Conservation (phyloP, 164 flowering plant species). For the Annona cherimola region DNA sequence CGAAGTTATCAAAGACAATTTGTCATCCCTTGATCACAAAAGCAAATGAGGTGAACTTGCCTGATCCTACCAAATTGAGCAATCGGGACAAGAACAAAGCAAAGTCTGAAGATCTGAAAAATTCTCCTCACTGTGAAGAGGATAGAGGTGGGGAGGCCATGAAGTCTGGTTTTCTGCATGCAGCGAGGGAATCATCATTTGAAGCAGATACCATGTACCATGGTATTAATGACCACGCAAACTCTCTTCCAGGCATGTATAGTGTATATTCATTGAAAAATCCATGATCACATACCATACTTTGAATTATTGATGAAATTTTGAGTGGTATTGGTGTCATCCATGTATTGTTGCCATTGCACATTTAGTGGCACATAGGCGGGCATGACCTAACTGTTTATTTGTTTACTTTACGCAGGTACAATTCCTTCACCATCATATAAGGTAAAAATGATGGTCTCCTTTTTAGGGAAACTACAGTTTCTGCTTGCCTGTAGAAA, state of each 20-base stretch:
- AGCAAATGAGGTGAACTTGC: slow-evolving; percentile 29
- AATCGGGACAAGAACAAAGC: slow-evolving; percentile 22
- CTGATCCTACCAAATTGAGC: slow-evolving; percentile 24
- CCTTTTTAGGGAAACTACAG: background rate
- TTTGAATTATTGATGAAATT: too few species aligned
- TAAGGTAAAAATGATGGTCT: slow-evolving; percentile 34
- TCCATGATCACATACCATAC: background rate
- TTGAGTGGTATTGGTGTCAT: background rate
- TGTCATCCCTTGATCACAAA: slow-evolving; percentile 40
- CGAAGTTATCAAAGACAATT: slow-evolving; percentile 44
- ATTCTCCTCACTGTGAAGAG: slow-evolving; percentile 34
- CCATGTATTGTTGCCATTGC: background rate
- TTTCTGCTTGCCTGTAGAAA: too few species aligned
- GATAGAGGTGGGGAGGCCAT: slow-evolving; percentile 23
- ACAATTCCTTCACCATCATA: slow-evolving; percentile 20
- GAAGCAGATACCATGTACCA: slow-evolving; percentile 56
- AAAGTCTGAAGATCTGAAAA: slow-evolving; percentile 29
- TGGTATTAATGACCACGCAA: slow-evolving; percentile 21
- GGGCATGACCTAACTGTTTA: slow-evolving; percentile 3
- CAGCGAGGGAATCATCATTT: slow-evolving; percentile 52
- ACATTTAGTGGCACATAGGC: background rate
- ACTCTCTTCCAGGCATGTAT: slow-evolving; percentile 33
- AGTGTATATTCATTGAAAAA: background rate
- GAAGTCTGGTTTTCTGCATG: slow-evolving; percentile 11
- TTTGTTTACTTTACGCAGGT: slow-evolving; percentile 39